These are phyloP conservation scores for Alternaria atra DNA, from an alignment of 2,329 filamentous ascomycete genomes.

Conservation along the genomic window DNA sequence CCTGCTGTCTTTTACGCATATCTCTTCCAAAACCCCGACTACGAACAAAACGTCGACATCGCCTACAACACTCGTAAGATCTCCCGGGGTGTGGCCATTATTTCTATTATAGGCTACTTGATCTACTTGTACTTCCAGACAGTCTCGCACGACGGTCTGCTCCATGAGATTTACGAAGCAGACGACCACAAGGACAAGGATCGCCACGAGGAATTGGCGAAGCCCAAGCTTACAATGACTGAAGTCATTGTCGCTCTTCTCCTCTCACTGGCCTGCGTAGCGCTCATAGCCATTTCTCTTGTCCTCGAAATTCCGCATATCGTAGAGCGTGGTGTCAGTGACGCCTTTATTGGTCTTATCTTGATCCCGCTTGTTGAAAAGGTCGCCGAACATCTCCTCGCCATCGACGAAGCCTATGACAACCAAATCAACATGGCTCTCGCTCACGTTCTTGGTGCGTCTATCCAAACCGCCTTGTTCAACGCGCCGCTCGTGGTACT, in stretches of 20 bases:
- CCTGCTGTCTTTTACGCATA: slow-evolving; percentile 64
- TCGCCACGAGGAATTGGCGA: slow-evolving; percentile 65
- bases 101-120: slow-evolving; percentile 73
- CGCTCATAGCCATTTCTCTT: slow-evolving; percentile 76
- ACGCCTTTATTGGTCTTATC: slow-evolving; percentile 73
- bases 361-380: slow-evolving; percentile 86
- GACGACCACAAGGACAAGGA: slow-evolving; percentile 76
- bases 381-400: slow-evolving; percentile 81
- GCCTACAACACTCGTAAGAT: slow-evolving; percentile 67
- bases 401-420: slow-evolving; percentile 85
- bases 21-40: slow-evolving; percentile 38
- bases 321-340: slow-evolving; percentile 60
- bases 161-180: slow-evolving; percentile 74
- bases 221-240: slow-evolving; percentile 76
- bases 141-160: slow-evolving; percentile 79
- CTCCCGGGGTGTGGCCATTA: slow-evolving; percentile 74
- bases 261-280: slow-evolving; percentile 73
- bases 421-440: slow-evolving; percentile 86
- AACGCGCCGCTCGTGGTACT: slow-evolving; percentile 86
- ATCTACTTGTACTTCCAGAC: slow-evolving; percentile 74
- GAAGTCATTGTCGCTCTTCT: slow-evolving; percentile 74
- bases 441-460: slow-evolving; percentile 85
- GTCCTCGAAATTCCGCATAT: slow-evolving; percentile 75
- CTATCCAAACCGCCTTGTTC: slow-evolving; percentile 87
- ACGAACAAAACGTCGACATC: slow-evolving; percentile 58